Conservation (phyloP, 1,139 yeast species). For the Diutina sp. region DNA sequence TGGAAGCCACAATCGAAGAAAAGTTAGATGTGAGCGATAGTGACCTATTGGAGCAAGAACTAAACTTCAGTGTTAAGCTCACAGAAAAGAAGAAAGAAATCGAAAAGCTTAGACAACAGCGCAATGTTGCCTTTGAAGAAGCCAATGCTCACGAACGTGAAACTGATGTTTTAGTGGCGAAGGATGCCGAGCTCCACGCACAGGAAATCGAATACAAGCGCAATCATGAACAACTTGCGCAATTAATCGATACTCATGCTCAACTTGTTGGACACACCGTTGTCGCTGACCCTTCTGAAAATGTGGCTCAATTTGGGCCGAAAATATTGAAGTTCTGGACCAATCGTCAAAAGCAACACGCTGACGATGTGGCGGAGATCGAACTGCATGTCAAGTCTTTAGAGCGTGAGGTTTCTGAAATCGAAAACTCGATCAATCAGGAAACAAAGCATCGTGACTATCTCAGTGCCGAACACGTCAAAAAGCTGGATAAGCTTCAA, state of each 20-base stretch:
- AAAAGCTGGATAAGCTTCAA: neutral
- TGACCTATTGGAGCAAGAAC: neutral
- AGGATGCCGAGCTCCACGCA: neutral
- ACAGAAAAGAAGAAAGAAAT: neutral
- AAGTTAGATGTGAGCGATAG: neutral
- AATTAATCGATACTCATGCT: neutral
- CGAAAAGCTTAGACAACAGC: neutral
- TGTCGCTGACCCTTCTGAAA: neutral
- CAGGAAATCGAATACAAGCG: slow-evolving; percentile 1
- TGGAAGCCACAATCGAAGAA: neutral
- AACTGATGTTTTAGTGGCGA: neutral
- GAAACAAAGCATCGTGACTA: neutral
- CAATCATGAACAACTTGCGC: neutral
- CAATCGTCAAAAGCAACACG: neutral
- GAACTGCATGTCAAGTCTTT: neutral
- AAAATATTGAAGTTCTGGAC: neutral
- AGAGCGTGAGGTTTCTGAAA: neutral
- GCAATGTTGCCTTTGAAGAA: neutral
- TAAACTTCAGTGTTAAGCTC: neutral
- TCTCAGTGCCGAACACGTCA: neutral
- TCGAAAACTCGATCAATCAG: neutral
- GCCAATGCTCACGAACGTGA: neutral
- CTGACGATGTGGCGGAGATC: neutral
- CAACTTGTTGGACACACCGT: neutral
- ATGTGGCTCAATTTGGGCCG: neutral